Evolutionary conservation across 169 alveolate species (phyloP).

Genomic region (Eimeria falciformis): DNA sequence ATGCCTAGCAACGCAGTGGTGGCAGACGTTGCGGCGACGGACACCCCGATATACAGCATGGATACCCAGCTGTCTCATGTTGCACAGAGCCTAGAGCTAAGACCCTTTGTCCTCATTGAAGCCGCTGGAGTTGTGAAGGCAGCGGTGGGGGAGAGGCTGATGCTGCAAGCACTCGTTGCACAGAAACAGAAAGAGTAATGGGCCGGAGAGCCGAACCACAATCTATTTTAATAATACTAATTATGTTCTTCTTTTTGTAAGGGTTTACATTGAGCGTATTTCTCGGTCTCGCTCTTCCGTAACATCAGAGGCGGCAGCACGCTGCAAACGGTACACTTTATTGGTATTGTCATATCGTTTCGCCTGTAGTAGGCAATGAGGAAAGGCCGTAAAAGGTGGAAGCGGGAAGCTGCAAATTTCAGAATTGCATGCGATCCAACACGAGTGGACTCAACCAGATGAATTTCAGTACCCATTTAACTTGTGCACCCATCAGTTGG

Average conservation of each 20-base stretch:
- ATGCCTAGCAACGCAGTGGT: not conserved
- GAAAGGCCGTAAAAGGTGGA: no score
- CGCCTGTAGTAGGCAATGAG: no score
- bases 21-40: not conserved
- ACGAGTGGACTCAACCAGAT: no score
- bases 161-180: conserved; percentile 3
- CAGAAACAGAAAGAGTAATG: not conserved
- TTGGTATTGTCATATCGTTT: not conserved
- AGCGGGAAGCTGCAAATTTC: no score
- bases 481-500: no score
- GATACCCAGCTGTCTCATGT: conserved; percentile 26
- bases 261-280: not conserved
- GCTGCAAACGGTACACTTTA: not conserved
- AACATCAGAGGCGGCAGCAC: not conserved
- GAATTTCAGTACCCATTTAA: no score
- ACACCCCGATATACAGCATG: not conserved
- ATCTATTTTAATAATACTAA: no score
- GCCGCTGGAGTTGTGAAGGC: conserved; percentile 16
- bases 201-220: no score
- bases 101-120: conserved; percentile 8
- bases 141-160: not conserved
- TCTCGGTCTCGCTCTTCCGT: not conserved
- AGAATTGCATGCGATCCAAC: no score
- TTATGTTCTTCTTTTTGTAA: no score
- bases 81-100: conserved; percentile 37